Evolutionary conservation across 2,329 filamentous ascomycete genomes (phyloP), one percentile per base, ranked within the genome.

Genomic region (Thermothelomyces thermophilus): DNA sequence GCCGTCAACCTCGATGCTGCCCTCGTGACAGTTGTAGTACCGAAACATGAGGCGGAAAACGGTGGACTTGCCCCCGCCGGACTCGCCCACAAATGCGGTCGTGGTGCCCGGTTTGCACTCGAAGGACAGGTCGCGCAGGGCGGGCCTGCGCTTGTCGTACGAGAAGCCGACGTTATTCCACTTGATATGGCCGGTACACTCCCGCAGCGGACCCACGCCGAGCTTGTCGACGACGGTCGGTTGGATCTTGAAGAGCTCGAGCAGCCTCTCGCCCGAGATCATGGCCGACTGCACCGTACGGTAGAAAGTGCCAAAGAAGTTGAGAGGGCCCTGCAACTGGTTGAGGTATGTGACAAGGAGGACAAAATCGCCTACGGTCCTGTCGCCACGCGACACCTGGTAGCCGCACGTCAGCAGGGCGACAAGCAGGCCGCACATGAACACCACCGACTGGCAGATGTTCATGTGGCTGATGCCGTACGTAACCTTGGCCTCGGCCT

Each of bases 221-320:
- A 84, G 81, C 14, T 76, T 76, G 65, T 98, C 93, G 7, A 91
- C 76, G 24, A 98, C 91, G 0, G 89, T 95, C 0, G 93, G 91
- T 60, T 89, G 83, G 62, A 97, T 93, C 68, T 95, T 95, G 79
- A 98, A 97, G 16, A 98, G 74, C 68, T 97, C 93, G 48, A 98
- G 72, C 66, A 98, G 84, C 16, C 93, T 84, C 73, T 98, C 93
- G 4, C 91, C 90, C 51, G 94, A 96, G 63, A 98, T 97, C 85
- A 98, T 87, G 46, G 91, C 87, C 60, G 90, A 93, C 68, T 97
- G 93, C 5, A 97, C 91, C 54, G 90, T 93, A 44, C 91, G 81
- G 68, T 97, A 98, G 66, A 97, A 97, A 0, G 90, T 93, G 50
- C 91, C 93, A 60, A 93, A 91, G 70, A 89, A 91, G 66, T 91